Base-by-base conservation (phyloP, 2,329 filamentous ascomycete genomes). In the Thielaviopsis musarum region DNA sequence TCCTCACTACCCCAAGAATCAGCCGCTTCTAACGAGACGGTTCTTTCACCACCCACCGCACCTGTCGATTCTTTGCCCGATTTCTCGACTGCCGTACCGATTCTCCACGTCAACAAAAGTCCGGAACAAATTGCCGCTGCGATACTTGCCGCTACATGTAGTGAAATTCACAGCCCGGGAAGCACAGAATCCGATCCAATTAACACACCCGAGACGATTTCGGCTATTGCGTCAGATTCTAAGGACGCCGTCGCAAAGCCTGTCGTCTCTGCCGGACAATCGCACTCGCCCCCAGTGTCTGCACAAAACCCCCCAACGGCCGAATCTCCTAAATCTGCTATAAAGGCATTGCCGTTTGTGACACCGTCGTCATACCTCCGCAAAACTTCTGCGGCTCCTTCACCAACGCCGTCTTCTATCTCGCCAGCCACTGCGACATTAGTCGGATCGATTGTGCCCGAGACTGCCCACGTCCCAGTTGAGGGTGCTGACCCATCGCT, bases 301-400 rank as follows among this genome's bases (percentile, higher is more conserved):
- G 9, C 30, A 34, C 30, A 9, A 34, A 62, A 59, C 62, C 24
- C 62, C 45, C 62, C 62, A 62, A 22, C 62, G 61, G n/a, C 30
- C 15, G 30, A 28, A 26, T 28, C 52, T 28, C 51, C 21, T n/a
- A 28, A 45, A n/a, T 9, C 52, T n/a, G 13, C 41, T 2, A 26
- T 52, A 24, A 28, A 41, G 15, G 72, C 79, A 69, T 76, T 79
- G 66, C 77, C 75, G 64, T 80, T 81, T 70, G 79, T 80, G 66
- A 76, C 77, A 70, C 80, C 80, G 62, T 82, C 78, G 62, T 81
- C 78, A 59, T 82, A 81, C 70, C 75, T 82, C 63, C 73, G 72
- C 60, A 70, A 69, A 62, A 70, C n/a, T 49, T 49, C 60, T 12
- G 22, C 60, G 17, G 26, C 45, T 24, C 41, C 54, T 22, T 70